Evolutionary conservation across 2,329 filamentous ascomycete genomes (phyloP).

Genomic region (Neurospora crassa): DNA sequence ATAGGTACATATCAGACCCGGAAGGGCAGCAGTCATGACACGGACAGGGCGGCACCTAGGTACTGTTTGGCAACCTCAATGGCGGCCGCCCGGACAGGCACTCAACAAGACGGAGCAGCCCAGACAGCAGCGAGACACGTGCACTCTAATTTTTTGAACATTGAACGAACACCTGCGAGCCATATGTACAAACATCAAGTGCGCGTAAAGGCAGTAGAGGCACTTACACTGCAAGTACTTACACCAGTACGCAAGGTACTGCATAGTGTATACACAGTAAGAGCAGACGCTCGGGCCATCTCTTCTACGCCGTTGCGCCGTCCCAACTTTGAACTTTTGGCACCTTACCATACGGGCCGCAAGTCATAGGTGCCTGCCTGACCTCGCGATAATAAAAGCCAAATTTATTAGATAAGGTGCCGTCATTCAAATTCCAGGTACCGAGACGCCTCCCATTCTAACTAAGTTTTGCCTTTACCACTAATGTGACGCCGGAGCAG

Average conservation of each 20-base stretch:
- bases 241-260: too few species aligned
- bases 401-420: neutral
- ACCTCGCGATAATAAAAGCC: neutral
- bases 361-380: neutral
- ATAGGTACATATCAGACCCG: neutral
- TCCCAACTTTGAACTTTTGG: neutral
- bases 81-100: neutral
- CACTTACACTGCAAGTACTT: neutral
- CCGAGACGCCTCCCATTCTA: neutral
- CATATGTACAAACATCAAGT: neutral
- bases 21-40: neutral
- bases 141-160: neutral
- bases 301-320: neutral
- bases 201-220: neutral
- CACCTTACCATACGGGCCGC: neutral
- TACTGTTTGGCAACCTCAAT: neutral
- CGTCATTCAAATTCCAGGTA: neutral
- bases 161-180: neutral
- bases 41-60: neutral
- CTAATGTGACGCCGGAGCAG: neutral
- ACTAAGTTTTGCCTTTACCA: neutral
- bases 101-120: neutral
- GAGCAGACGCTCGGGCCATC: neutral
- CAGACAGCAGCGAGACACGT: neutral
- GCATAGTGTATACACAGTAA: neutral